Evolutionary conservation across 2,329 filamentous ascomycete genomes (phyloP), one percentile per base, ranked within the genome.

Genomic region (Calonectria pteridis): DNA sequence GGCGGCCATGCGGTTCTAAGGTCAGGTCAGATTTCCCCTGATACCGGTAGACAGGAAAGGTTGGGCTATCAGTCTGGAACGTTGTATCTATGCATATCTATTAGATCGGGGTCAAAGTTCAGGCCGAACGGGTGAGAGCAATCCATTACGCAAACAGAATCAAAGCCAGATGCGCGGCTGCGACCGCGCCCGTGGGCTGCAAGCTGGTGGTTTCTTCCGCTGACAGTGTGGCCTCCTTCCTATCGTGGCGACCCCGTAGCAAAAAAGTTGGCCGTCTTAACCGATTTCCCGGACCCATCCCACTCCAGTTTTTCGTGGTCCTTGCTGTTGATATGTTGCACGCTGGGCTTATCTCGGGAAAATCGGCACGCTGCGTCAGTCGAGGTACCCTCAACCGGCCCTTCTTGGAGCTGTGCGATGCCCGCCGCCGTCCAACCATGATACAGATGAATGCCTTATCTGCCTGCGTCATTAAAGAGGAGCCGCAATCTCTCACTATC

Each of bases 221-320:
- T 62, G 23, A 40, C 37, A 58, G 20, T 62, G 37, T 62, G 55
- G 55, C 55, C 55, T 62, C 55, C 55, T 62, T 62, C 55, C 55
- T 62, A 62, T 62, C 55, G 55, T 40, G 55, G 55, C 55, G 55
- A 62, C 55, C 55, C 53, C 55, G 29, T 62, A 62, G 55, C 40
- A 62, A 58, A 59, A 62, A 40, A 62, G 28, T 62, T 62, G 55
- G 55, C 55, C 55, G 55, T 62, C n/a, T 62, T 62, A 62, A 62
- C 55, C 55, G 55, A 62, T 62, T 26, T 62, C 55, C 33, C 55
- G 55, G 55, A 33, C 37, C 55, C 55, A 62, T 62, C 55, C 33
- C 55, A 40, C 55, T 40, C 55, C 55, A 29, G 26, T 40, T 28
- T 40, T 59, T 59, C 28, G 16, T 16, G 35, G 55, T 33, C 55